Base-by-base conservation (phyloP, 352 stramenopile genomes). In the Pythium periplocum region DNA sequence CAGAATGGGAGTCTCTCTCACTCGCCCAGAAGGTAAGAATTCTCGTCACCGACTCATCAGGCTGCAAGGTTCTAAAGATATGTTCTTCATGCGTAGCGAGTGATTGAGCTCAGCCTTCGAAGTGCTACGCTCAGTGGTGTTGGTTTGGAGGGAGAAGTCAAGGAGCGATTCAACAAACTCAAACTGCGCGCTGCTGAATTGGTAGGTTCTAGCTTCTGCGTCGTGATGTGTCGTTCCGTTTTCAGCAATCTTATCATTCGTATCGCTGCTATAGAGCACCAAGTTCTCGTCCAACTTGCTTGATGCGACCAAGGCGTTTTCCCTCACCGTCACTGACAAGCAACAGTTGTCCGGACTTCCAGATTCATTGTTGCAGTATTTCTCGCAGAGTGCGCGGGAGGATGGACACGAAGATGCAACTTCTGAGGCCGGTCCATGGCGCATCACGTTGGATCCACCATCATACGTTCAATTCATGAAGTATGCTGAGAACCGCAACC, bases 231-330 rank as follows among this genome's bases (percentile, higher is more conserved):
- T 10, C 33, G n/a, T 43, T 51, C 5, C 6, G 49, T 45, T 51
- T 30, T 11, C 12, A 37, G 9, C 49, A 8, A 45, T 47, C 17
- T 56, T 48, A 51, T 3, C 26, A 31, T 5, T 10, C 8, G 31
- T 47, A 47, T n/a, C 0, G 39, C 1, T 54, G 34, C 5, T 50
- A 2, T 11, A 93, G 83, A 95, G 78, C 36, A 98, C 89, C 38
- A 96, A 94, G 47, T 99, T 99, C 54, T 90, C 78, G 39, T 98
- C 98, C 61, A 99, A 99, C 70, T 73, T 99, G 37, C 78, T 99
- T 38, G 96, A 99, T 66, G 87, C 91, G 1, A 99, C 96, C 31
- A 99, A 99, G 71, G 79, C 79, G 10, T 99, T 96, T 64, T 83
- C 83, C 36, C 69, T 98, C 17, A 77, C 78, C 11, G 69, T 98